These are phyloP conservation scores for Fusarium sp. DNA, from an alignment of 2,329 filamentous ascomycete genomes.

Conservation along the genomic window DNA sequence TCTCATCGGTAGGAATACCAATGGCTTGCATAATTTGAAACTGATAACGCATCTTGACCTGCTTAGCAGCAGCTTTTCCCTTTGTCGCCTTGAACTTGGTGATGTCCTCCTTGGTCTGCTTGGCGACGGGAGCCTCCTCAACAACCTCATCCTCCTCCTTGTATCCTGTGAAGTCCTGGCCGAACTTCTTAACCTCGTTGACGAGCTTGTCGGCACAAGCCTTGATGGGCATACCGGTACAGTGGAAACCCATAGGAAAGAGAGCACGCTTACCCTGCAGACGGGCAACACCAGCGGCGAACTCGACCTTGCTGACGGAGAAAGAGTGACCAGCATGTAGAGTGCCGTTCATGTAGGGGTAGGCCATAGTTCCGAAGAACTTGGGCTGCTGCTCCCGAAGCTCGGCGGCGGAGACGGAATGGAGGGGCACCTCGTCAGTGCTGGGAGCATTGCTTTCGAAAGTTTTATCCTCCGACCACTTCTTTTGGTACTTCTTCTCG, in stretches of 20 bases:
- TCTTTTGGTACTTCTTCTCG: conserved; percentile 92
- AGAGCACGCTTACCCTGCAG: conserved; percentile 91
- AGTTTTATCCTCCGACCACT: conserved; percentile 66
- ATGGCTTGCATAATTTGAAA: conserved; percentile 95
- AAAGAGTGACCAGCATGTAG: conserved; percentile 94
- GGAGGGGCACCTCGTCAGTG: conserved; percentile 79
- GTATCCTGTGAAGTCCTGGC: conserved; percentile 85
- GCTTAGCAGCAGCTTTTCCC: conserved; percentile 90
- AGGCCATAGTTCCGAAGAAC: conserved; percentile 78
- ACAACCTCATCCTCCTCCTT: conserved; percentile 70
- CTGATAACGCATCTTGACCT: conserved; percentile 89
- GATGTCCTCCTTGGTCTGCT: conserved; percentile 81
- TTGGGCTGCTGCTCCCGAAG: conserved; percentile 87
- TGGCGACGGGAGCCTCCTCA: conserved; percentile 67
- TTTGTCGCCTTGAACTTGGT: conserved; percentile 95
- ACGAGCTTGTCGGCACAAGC: conserved; percentile 95
- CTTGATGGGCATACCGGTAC: conserved; percentile 97
- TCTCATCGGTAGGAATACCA: conserved; percentile 88
- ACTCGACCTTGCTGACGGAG: conserved; percentile 93
- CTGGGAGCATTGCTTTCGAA: conserved; percentile 91
- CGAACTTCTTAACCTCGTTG: conserved; percentile 90
- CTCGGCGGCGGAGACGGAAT: conserved; percentile 79
- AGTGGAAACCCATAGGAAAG: conserved; percentile 93
- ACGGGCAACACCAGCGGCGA: conserved; percentile 84
- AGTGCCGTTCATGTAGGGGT: conserved; percentile 84